Base-by-base conservation (phyloP, 768 basidiomycete genomes). In the Chalciporus chontae region DNA sequence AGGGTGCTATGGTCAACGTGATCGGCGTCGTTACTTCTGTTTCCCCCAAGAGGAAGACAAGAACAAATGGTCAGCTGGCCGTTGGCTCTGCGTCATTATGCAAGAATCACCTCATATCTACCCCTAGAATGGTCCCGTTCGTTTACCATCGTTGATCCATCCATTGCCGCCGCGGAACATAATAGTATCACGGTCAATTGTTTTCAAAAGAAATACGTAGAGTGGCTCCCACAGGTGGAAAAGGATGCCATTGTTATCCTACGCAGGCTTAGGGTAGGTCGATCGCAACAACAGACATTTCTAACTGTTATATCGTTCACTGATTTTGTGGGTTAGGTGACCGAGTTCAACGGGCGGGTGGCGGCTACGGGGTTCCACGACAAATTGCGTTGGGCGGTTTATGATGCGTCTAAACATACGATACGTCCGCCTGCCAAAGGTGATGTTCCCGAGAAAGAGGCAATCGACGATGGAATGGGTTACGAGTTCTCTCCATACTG, bases 341-440 rank as follows among this genome's bases (percentile, higher is more conserved):
- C 54, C 21, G 39, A 58, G 3, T 76, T 60, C 43, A 34, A 66
- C 3, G 71, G 71, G 1, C 26, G 5, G 6, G 1, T 64, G 3
- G 65, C 60, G n/a, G 78, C 75, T 15, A 64, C 69, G 0, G 82
- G 80, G 2, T 79, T 77, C 45, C 38, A 65, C 23, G 71, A 77
- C 55, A 73, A 64, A 51, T 60, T 82, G 45, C 68, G 70, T 27
- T 86, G 84, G 84, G 77, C 78, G 4, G 69, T 80, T 26, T 85
- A 76, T 44, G 73, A 76, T 31, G 68, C 73, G 2, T 55, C 58
- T 15, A 64, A 59, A 1, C 71, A 73, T 19, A 63, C 64, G 43
- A 55, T 73, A 26, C 68, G 68, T 21, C 71, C 74, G 55, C 71
- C 74, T 1, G 61, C 70, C 38, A 57, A 64, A 38, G 71, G 65